A percentile compares a stretch with the other conserved stretches of the same genome.
These are phyloP conservation scores for Colletotrichum sp. DNA, from an alignment of 2,329 filamentous ascomycete species.

Conservation along the genomic window DNA sequence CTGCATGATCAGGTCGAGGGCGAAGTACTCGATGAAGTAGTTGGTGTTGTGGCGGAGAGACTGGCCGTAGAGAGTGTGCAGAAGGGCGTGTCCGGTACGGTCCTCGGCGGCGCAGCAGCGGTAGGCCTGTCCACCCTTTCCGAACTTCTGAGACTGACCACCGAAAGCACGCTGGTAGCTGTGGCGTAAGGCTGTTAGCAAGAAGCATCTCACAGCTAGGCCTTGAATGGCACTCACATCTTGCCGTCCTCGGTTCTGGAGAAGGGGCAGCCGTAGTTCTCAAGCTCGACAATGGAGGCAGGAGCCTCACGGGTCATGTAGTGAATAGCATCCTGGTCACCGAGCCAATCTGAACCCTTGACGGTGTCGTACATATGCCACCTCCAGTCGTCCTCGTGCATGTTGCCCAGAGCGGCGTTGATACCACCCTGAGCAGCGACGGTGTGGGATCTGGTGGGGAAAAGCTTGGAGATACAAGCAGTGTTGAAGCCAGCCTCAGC, in stretches of 20 bases:
- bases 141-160: conserved; percentile 93
- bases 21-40: conserved; percentile 99
- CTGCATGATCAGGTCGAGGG: conserved; percentile 96
- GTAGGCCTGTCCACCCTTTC: conserved; percentile 98
- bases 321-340: conserved; percentile 96
- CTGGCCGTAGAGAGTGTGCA: conserved; percentile 98
- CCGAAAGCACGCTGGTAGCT: conserved; percentile 98
- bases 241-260: conserved; percentile 94
- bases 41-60: conserved; percentile 97
- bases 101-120: conserved; percentile 96
- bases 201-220: neutral
- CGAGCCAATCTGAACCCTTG: conserved; percentile 96
- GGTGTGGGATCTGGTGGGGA: conserved; percentile 85
- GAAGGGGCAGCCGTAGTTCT: conserved; percentile 98
- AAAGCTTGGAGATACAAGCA: conserved; percentile 85
- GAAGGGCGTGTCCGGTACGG: conserved; percentile 93
- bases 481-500: conserved; percentile 91
- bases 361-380: conserved; percentile 99
- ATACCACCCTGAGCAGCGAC: conserved; percentile 85
- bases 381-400: conserved; percentile 98
- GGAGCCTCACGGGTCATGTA: conserved; percentile 98
- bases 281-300: conserved; percentile 89
- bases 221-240: conserved; percentile 65
- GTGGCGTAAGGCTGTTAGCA: conserved; percentile 25
- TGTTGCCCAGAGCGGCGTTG: conserved; percentile 89